Evolutionary conservation across 345 rosid species (phyloP), one percentile per base, ranked within the genome.

Genomic region (Ceriops zippeliana): DNA sequence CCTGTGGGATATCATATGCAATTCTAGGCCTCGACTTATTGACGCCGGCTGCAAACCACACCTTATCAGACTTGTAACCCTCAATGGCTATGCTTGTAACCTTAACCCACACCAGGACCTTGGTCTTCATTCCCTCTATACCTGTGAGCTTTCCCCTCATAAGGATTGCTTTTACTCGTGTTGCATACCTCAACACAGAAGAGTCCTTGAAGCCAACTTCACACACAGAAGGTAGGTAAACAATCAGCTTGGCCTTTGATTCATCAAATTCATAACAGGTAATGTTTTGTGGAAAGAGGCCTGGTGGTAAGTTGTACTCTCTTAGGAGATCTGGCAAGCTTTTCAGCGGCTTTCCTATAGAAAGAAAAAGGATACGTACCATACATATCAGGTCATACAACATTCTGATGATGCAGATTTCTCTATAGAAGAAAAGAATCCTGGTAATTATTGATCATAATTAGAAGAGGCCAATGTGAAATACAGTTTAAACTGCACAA

Each of bases 121-220:
- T 91, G 1, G 97, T 95, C 88, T 91, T 95, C 91, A 91, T 89
- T 57, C 99, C 99, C 78, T 95, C 99, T 0, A 91, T 87, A 7
- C 82, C 81, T 53, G 88, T 79, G 63, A 95, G 81, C 83, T 88
- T 95, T 64, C 96, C 97, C 75, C 88, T 80, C 31, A 70, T 73
- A 42, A 95, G 80, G n/a, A 70, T 85, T 28, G 87, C 96, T 73
- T 95, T 95, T 57, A 91, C 96, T 0, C 99, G 87, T 1, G 89
- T 81, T 0, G 93, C 92, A 67, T 95, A 95, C 66, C 97, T 79
- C 61, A 95, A 58, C 15, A 71, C 89, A 10, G 99, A 89, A 21
- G 91, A 85, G 80, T 95, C 99, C 85, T 83, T 85, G 85, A 89
- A 95, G 73, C 86, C 82, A 62, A 90, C 87, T 78, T 91, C 96